Percentiles rank a stretch among this genome's conserved stretches.
Evolutionary conservation across 106 monocot genomes (phyloP).

Genomic region (Dendrobium chrysotoxum): DNA sequence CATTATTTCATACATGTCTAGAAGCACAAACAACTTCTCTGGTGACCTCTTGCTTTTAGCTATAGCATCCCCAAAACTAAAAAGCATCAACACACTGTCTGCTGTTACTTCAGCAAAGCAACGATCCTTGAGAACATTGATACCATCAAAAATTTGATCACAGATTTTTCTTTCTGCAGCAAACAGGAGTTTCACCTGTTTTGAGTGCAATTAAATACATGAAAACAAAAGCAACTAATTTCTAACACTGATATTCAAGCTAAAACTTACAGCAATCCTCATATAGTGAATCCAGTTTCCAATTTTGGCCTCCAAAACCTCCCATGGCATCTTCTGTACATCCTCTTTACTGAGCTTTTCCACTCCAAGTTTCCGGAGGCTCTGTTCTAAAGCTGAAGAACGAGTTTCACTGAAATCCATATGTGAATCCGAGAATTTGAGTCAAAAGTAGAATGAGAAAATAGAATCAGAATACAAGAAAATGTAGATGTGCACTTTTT

Average conservation of each 20-base stretch:
- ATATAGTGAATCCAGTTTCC: constrained; percentile 97
- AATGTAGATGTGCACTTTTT: neutral
- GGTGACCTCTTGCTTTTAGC: constrained; percentile 93
- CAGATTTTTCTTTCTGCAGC: constrained; percentile 86
- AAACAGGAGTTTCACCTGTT: constrained; percentile 91
- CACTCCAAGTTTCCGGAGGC: constrained; percentile 72
- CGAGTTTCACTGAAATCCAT: constrained; percentile 55
- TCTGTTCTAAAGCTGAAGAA: constrained; percentile 59
- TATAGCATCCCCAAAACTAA: constrained; percentile 97
- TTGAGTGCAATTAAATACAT: constrained; percentile 18
- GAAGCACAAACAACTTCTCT: constrained; percentile 91
- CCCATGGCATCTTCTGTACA: constrained; percentile 95
- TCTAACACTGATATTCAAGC: neutral
- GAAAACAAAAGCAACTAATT: neutral
- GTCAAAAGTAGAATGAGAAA: neutral
- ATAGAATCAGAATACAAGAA: neutral
- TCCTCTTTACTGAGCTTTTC: constrained; percentile 89
- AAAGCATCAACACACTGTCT: constrained; percentile 63
- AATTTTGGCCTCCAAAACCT: constrained; percentile 81
- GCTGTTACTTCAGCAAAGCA: constrained; percentile 84
- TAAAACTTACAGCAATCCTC: constrained; percentile 76
- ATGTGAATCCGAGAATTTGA: neutral
- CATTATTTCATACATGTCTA: constrained; percentile 99
- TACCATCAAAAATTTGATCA: constrained; percentile 82
- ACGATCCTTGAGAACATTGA: constrained; percentile 52